Base-by-base conservation (phyloP, 139 green algal genomes). In the Coelastrella sp. region DNA sequence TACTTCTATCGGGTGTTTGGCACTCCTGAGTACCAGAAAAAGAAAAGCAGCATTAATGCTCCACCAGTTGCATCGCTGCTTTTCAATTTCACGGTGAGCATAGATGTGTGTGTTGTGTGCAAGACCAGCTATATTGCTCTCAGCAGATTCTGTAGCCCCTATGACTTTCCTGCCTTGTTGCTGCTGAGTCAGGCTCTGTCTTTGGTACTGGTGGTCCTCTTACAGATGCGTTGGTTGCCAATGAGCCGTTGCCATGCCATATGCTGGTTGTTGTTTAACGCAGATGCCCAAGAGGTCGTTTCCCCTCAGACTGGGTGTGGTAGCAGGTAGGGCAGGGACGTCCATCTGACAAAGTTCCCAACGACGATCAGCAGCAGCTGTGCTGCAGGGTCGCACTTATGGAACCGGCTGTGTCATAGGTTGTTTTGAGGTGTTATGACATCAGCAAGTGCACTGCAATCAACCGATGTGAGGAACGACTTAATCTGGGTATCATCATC, bases 251-350 rank as follows among this genome's bases (percentile, higher is more conserved):
- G n/a, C n/a, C n/a, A n/a, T n/a, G n/a, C n/a, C 27, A 27, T 71
- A 30, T 9, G 25, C 62, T 71, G 62, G 11, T 71, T 9, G 27
- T 19, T 9, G n/a, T 23, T 40, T n/a, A 59, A 0, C 34, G 74
- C 50, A 81, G 74, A 30, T 68, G 51, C 74, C 74, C 0, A 27
- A 3, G 23, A 21, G 32, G 15, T 35, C 51, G 6, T 81, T 69
- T 17, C 74, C 74, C 13, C 23, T 81, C 32, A 81, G 50, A 32
- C 50, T 81, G 32, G 74, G 74, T 35, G 74, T 81, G 4, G 50
- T 81, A 50, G 40, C 74, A 34, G 74, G 74, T 81, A n/a, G 69
- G 17, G 57, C 15, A 9, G 15, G 57, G 11, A 32, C 17, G 17
- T 66, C 11, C 5, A 17, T 66, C 5, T 66, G 5, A n/a, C 57